These are phyloP conservation scores for Penicillium sp. DNA, from an alignment of 2,329 filamentous ascomycete species.

Conservation along the genomic window DNA sequence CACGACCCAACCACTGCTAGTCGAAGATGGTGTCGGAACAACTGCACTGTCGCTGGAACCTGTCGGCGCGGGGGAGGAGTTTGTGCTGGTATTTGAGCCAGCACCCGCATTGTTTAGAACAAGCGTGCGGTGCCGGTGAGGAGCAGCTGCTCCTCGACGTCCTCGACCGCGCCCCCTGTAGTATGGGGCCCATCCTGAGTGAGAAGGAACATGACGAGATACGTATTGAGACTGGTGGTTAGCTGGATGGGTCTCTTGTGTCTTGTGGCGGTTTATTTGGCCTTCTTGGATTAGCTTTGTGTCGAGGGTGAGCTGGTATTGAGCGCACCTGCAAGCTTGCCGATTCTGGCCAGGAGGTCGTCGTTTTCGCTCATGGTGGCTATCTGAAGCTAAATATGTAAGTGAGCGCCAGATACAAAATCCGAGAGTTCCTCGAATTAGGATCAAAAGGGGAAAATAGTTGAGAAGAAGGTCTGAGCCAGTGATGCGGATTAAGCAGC, in stretches of 20 bases:
- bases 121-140: slow-evolving; percentile 59
- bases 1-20: slow-evolving; percentile 62
- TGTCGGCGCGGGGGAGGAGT: slow-evolving; percentile 24
- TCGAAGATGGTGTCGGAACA: slow-evolving; percentile 29
- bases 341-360: slow-evolving; percentile 55
- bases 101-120: slow-evolving; percentile 57
- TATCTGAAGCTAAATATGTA: slow-evolving; percentile 7
- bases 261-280: slow-evolving; percentile 78
- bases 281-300: slow-evolving; percentile 47
- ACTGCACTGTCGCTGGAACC: slow-evolving; percentile 31
- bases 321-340: slow-evolving; percentile 55
- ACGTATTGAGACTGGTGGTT: slow-evolving; percentile 28
- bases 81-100: slow-evolving; percentile 22
- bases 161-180: slow-evolving; percentile 42
- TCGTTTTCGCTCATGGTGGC: slow-evolving; percentile 54
- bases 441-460: background rate
- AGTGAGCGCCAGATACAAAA: slow-evolving; percentile 2
- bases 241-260: slow-evolving; percentile 42
- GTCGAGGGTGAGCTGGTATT: slow-evolving; percentile 41
- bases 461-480: background rate
- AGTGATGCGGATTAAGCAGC: slow-evolving; percentile 9
- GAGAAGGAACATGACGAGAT: slow-evolving; percentile 30
- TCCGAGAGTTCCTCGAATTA: background rate
- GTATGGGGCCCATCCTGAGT: slow-evolving; percentile 46
- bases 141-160: slow-evolving; percentile 27